These are phyloP conservation scores for Neopestalotiopsis sp. DNA, from an alignment of 2,329 filamentous ascomycete genomes.

Conservation along the genomic window DNA sequence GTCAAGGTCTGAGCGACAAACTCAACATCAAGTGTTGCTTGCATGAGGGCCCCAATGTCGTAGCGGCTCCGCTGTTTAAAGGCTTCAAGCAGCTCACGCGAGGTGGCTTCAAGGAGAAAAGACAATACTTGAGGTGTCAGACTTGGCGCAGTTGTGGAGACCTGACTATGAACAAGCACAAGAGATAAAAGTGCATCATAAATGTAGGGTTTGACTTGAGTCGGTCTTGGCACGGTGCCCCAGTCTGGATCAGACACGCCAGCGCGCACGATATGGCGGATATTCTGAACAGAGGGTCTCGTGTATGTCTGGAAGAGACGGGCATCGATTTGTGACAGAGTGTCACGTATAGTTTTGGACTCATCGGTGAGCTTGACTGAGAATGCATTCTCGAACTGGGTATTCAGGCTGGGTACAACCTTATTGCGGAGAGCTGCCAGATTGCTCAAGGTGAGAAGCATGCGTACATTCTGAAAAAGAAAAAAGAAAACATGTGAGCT, in stretches of 20 bases:
- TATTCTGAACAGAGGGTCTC: conserved; percentile 71
- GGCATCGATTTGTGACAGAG: conserved; percentile 87
- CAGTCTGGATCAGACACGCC: conserved; percentile 77
- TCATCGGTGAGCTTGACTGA: conserved; percentile 94
- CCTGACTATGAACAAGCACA: conserved; percentile 90
- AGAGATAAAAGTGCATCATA: conserved; percentile 85
- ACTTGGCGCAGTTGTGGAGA: conserved; percentile 77
- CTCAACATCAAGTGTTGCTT: conserved; percentile 96
- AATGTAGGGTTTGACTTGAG: conserved; percentile 84
- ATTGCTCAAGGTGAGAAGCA: conserved; percentile 93
- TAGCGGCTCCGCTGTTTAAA: conserved; percentile 74
- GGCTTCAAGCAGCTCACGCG: conserved; percentile 78
- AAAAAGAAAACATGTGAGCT: neutral
- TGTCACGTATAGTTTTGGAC: conserved; percentile 87
- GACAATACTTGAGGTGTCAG: conserved; percentile 84
- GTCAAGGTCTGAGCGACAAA: conserved; percentile 94
- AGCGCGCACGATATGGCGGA: conserved; percentile 72
- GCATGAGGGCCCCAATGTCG: conserved; percentile 84
- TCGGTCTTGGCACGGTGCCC: conserved; percentile 69
- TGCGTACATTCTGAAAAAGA: conserved; percentile 75
- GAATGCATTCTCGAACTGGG: conserved; percentile 92
- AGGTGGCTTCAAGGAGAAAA: conserved; percentile 83
- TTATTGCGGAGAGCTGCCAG: conserved; percentile 82
- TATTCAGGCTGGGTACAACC: conserved; percentile 85
- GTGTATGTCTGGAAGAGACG: conserved; percentile 94